These are phyloP conservation scores for Nemania serpens DNA, from an alignment of 2,329 filamentous ascomycete genomes.

Conservation along the genomic window DNA sequence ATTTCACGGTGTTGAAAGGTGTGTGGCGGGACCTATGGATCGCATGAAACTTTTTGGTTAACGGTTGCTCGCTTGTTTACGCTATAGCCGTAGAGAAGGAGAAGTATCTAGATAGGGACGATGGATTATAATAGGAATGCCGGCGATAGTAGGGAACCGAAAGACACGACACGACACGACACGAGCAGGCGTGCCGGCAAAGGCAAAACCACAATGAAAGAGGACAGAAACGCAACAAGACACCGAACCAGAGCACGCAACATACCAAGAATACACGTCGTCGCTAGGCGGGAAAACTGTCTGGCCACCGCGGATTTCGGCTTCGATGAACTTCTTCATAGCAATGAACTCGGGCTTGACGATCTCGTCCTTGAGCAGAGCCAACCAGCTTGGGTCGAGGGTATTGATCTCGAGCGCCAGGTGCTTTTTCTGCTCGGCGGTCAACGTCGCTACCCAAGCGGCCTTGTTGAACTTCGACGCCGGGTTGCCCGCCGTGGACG, in stretches of 20 bases:
- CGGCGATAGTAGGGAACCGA: too few relatives aligned
- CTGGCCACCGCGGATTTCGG: slow-evolving; percentile 72
- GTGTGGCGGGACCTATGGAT: slow-evolving; percentile 85
- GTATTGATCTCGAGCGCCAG: slow-evolving; percentile 91
- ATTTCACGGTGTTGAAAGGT: slow-evolving; percentile 84
- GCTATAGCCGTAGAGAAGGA: not conserved
- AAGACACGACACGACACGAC: too few relatives aligned
- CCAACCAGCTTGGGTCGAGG: slow-evolving; percentile 88
- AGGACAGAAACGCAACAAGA: too few relatives aligned
- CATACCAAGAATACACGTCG: slow-evolving; percentile 94
- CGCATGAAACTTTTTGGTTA: not conserved
- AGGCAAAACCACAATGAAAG: too few relatives aligned
- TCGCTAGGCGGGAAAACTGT: slow-evolving; percentile 86
- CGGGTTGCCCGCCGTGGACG: slow-evolving; percentile 30
- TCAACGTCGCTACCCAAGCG: slow-evolving; percentile 83
- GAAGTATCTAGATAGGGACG: not conserved
- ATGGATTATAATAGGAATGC: too few relatives aligned
- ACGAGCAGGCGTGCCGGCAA: too few relatives aligned
- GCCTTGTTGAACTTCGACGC: slow-evolving; percentile 78
- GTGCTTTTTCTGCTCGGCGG: slow-evolving; percentile 78
- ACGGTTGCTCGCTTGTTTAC: not conserved
- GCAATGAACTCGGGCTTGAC: slow-evolving; percentile 78
- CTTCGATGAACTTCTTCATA: slow-evolving; percentile 84
- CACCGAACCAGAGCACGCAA: too few relatives aligned
- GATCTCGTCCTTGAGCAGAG: slow-evolving; percentile 85